phyloP scores from a whole-genome alignment of 345 rosid genomes.

The Eutrema yunnanense region DNA sequence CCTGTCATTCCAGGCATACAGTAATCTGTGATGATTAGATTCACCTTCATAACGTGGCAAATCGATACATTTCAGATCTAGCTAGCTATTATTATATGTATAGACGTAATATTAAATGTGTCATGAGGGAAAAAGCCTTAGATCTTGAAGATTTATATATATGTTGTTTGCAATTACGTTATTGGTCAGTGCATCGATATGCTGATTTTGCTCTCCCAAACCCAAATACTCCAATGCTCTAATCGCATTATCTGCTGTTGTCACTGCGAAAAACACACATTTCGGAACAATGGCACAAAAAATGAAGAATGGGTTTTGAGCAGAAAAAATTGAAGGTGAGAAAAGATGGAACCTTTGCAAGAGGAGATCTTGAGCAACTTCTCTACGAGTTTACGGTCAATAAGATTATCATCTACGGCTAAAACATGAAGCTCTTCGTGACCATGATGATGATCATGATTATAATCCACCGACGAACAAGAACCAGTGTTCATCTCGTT shows the following conservation, averaged over 20 bases:
- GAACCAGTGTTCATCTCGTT: conserved; percentile 24
- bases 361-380: conserved; percentile 56
- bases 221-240: conserved; percentile 81
- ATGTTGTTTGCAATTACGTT: conserved; percentile 15
- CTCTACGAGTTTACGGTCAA: conserved; percentile 70
- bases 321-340: background rate
- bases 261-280: conserved; percentile 41
- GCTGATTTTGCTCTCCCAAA: conserved; percentile 42
- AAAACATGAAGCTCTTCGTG: conserved; percentile 51
- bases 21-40: conserved; percentile 79
- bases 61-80: background rate
- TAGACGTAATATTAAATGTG: background rate
- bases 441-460: background rate
- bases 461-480: conserved; percentile 28
- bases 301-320: background rate
- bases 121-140: background rate
- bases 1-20: conserved; percentile 98
- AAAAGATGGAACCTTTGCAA: conserved; percentile 45
- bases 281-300: background rate
- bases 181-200: conserved; percentile 1
- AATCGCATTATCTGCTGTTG: conserved; percentile 72
- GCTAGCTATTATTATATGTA: background rate
- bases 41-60: conserved; percentile 52
- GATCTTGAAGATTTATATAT: background rate
- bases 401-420: conserved; percentile 78